Conservation (phyloP, 2,329 filamentous ascomycete species). For the Cadophora sp. region DNA sequence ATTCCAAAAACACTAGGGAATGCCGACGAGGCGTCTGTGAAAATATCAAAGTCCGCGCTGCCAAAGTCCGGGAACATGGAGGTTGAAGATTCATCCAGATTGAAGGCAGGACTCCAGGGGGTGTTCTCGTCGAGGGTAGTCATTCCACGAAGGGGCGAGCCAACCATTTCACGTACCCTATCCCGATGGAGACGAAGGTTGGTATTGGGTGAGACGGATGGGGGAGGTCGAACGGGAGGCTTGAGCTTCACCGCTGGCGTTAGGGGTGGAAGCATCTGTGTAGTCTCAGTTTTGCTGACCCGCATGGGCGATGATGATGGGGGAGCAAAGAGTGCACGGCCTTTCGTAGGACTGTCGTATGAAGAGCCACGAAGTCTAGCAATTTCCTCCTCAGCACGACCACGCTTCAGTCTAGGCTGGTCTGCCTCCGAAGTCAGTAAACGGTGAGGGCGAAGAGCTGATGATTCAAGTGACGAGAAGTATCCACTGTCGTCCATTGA, state of each 20-base stretch:
- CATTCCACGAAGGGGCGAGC: conserved; percentile 71
- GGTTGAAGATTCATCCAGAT: conserved; percentile 58
- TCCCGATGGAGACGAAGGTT: conserved; percentile 89
- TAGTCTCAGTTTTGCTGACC: conserved; percentile 53
- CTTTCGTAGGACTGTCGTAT: conserved; percentile 87
- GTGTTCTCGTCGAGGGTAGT: conserved; percentile 59
- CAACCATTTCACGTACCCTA: conserved; percentile 80
- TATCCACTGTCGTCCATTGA: conserved; percentile 95
- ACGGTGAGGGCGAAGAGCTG: conserved; percentile 75
- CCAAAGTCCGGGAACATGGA: conserved; percentile 58
- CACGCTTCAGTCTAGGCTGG: conserved; percentile 82
- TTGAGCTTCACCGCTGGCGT: conserved; percentile 87
- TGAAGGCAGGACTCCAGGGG: conserved; percentile 72
- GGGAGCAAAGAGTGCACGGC: conserved; percentile 55
- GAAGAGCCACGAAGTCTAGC: conserved; percentile 90
- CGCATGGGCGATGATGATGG: conserved; percentile 74
- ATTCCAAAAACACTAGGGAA: conserved; percentile 56
- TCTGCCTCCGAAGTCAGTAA: conserved; percentile 81
- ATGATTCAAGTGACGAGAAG: conserved; percentile 95
- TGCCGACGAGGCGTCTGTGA: conserved; percentile 52
- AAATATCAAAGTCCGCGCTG: conserved; percentile 66
- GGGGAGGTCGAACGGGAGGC: conserved; percentile 59
- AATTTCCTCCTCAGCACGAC: conserved; percentile 95
- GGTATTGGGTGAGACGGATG: conserved; percentile 90
- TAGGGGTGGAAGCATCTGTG: conserved; percentile 74